These are phyloP conservation scores for Alternaria sp. DNA, from an alignment of 2,329 filamentous ascomycete species.

Conservation along the genomic window DNA sequence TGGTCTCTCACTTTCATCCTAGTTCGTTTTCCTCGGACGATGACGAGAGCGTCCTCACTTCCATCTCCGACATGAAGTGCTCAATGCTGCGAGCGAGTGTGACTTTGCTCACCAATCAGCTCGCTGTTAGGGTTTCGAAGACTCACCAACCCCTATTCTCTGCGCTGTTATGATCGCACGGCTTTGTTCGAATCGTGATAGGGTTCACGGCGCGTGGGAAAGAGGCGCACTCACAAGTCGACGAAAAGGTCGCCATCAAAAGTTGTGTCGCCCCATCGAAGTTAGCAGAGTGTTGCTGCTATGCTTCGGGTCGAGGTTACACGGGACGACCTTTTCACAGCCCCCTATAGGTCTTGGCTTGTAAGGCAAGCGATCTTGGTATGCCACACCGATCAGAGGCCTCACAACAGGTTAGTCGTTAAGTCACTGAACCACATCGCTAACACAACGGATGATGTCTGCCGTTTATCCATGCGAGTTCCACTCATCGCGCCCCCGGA, in stretches of 20 bases:
- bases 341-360: not conserved
- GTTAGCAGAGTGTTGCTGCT: not conserved
- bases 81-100: not conserved
- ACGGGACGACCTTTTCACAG: not conserved
- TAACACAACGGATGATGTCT: not conserved
- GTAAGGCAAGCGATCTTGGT: not conserved
- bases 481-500: not conserved
- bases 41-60: not conserved
- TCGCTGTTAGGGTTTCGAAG: not conserved
- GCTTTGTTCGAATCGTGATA: not conserved
- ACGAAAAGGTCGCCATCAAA: not conserved
- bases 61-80: not conserved
- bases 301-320: not conserved
- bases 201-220: not conserved
- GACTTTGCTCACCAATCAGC: not conserved
- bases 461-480: not conserved
- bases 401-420: not conserved
- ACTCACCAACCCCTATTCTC: not conserved
- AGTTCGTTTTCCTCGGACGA: not conserved
- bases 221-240: not conserved
- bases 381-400: not conserved
- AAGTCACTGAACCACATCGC: too few relatives aligned
- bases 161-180: not conserved
- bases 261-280: not conserved
- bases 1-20: too few relatives aligned